Evolutionary conservation across 2,329 filamentous ascomycete species (phyloP).

Genomic region (Diaporthe humulicola): DNA sequence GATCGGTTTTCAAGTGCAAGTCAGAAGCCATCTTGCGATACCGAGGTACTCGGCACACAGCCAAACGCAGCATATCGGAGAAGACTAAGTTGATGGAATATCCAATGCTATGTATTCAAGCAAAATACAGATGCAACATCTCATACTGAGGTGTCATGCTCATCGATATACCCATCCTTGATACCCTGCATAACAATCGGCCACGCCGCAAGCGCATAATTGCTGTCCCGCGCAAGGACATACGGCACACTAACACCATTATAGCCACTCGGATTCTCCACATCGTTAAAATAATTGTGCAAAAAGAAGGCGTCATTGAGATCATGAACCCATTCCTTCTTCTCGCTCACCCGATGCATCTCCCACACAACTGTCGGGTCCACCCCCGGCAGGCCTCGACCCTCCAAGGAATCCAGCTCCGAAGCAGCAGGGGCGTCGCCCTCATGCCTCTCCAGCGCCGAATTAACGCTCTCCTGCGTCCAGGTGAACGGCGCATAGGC

Average conservation of each 20-base stretch:
- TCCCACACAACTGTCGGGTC: neutral
- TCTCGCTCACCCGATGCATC: neutral
- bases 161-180: slow-evolving; percentile 32
- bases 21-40: too few species aligned
- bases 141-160: neutral
- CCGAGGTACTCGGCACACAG: too few species aligned
- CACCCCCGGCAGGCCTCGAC: too few species aligned
- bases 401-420: neutral
- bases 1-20: too few species aligned
- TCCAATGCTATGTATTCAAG: too few species aligned
- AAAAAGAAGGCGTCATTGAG: slow-evolving; percentile 40
- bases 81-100: neutral
- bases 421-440: neutral
- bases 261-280: slow-evolving; percentile 35
- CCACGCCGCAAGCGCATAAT: slow-evolving; percentile 43
- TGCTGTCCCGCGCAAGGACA: slow-evolving; percentile 28
- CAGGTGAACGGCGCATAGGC: slow-evolving; percentile 46
- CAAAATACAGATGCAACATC: too few species aligned
- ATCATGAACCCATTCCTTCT: slow-evolving; percentile 27
- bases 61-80: too few species aligned
- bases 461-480: slow-evolving; percentile 34
- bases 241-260: slow-evolving; percentile 25
- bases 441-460: slow-evolving; percentile 2
- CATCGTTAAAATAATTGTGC: slow-evolving; percentile 39
- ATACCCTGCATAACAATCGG: slow-evolving; percentile 43